Evolutionary conservation across 2,329 filamentous ascomycete species (phyloP).

Genomic region (Colletotrichum cereale): DNA sequence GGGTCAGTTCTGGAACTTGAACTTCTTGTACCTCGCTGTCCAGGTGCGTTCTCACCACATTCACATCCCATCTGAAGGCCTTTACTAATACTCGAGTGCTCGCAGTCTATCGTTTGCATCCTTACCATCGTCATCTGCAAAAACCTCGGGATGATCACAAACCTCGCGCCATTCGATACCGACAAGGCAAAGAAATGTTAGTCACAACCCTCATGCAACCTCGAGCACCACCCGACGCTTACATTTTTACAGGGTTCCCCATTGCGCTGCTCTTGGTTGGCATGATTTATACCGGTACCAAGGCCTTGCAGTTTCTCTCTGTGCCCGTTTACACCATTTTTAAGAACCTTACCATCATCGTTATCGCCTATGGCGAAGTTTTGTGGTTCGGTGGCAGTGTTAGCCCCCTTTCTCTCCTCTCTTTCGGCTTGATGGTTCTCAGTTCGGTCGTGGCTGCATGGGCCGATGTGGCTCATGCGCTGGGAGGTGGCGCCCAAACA

Average conservation of each 20-base stretch:
- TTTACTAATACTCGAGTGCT: slow-evolving; percentile 9
- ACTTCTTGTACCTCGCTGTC: slow-evolving; percentile 92
- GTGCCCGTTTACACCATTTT: slow-evolving; percentile 99
- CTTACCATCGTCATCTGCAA: slow-evolving; percentile 87
- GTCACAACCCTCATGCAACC: slow-evolving; percentile 47
- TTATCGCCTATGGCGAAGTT: slow-evolving; percentile 98
- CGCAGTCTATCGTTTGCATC: slow-evolving; percentile 89
- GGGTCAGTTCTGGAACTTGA: slow-evolving; percentile 91
- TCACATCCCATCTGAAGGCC: slow-evolving; percentile 4
- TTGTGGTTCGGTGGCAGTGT: slow-evolving; percentile 98
- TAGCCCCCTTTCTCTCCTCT: slow-evolving; percentile 86
- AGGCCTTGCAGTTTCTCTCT: slow-evolving; percentile 94
- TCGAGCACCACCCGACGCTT: slow-evolving; percentile 34
- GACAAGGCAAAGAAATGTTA: slow-evolving; percentile 94
- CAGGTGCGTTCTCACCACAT: slow-evolving; percentile 74
- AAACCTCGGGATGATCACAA: slow-evolving; percentile 83
- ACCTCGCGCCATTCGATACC: slow-evolving; percentile 82
- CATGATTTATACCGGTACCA: slow-evolving; percentile 99
- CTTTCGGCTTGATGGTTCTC: slow-evolving; percentile 96
- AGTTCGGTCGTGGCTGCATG: slow-evolving; percentile 96
- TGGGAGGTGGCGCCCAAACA: slow-evolving; percentile 67
- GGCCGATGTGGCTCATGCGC: slow-evolving; percentile 93
- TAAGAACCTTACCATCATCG: slow-evolving; percentile 99
- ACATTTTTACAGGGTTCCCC: slow-evolving; percentile 81
- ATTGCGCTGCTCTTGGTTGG: slow-evolving; percentile 95